Percentiles rank a stretch among this genome's conserved stretches.
Evolutionary conservation across 2,329 filamentous ascomycete species (phyloP).

Genomic region (Xylaria sp.): DNA sequence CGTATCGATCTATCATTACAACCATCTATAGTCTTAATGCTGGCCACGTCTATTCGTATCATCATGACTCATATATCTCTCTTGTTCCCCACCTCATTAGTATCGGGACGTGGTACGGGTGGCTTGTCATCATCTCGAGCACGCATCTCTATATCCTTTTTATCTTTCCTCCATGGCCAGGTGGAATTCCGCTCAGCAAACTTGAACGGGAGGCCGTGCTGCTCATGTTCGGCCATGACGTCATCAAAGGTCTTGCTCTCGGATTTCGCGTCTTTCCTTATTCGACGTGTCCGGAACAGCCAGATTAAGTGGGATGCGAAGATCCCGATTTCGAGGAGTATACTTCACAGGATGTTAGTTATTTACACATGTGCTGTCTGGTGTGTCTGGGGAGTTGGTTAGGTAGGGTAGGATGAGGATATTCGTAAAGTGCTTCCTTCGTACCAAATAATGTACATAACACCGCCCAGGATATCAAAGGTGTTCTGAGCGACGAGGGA

Average conservation of each 20-base stretch:
- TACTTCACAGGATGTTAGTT: constrained; percentile 52
- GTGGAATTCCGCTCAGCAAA: constrained; percentile 51
- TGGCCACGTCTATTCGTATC: not conserved
- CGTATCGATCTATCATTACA: not conserved
- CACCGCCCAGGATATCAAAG: constrained; percentile 70
- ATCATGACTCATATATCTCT: not conserved
- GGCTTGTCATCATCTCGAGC: not conserved
- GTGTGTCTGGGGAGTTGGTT: not conserved
- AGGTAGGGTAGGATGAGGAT: not conserved
- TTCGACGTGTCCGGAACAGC: constrained; percentile 64
- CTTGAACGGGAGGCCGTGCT: constrained; percentile 49
- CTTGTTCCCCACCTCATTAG: not conserved
- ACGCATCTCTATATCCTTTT: constrained; percentile 37
- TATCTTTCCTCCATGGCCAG: constrained; percentile 28
- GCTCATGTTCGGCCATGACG: constrained; percentile 53
- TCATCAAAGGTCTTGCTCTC: constrained; percentile 67
- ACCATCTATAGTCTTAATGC: not conserved
- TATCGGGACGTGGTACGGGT: not conserved
- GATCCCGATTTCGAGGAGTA: constrained; percentile 69
- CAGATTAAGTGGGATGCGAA: constrained; percentile 69
- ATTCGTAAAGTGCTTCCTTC: constrained; percentile 39
- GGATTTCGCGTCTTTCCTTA: constrained; percentile 63
- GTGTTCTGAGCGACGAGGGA: constrained; percentile 70
- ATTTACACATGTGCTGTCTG: too few species aligned
- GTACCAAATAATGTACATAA: constrained; percentile 70